Conservation (phyloP, 768 basidiomycete genomes). For the Saitozyma podzolica region DNA sequence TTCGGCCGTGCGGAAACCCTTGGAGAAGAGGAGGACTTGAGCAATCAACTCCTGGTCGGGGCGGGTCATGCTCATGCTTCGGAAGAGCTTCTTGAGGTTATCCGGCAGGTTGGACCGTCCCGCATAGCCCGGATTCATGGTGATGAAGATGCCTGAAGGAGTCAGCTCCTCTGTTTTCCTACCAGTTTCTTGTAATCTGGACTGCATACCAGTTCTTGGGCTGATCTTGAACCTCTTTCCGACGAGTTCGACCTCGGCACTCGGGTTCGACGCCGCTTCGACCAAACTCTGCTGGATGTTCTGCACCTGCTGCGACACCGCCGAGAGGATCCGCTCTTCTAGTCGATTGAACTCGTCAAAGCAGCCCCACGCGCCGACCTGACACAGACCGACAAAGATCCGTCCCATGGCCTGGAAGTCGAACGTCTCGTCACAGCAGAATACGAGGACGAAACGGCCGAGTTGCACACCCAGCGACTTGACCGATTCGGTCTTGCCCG, state of each 20-base stretch:
- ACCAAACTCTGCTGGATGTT: slow-evolving; percentile 94
- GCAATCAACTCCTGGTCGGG: slow-evolving; percentile 98
- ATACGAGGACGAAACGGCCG: slow-evolving; percentile 98
- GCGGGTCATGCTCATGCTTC: slow-evolving; percentile 98
- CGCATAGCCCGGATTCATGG: slow-evolving; percentile 97
- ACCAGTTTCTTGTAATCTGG: slow-evolving; percentile 37
- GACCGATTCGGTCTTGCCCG: slow-evolving; percentile 99
- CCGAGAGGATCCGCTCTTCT: slow-evolving; percentile 94
- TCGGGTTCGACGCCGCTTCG: slow-evolving; percentile 76
- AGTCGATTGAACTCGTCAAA: slow-evolving; percentile 70
- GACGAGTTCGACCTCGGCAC: slow-evolving; percentile 89
- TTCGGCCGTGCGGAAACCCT: slow-evolving; percentile 98
- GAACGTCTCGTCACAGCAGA: slow-evolving; percentile 99
- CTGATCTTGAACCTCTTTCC: slow-evolving; percentile 92
- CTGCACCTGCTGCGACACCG: slow-evolving; percentile 98
- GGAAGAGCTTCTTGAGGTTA: slow-evolving; percentile 70
- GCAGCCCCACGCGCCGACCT: slow-evolving; percentile 96
- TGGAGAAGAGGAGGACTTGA: slow-evolving; percentile 98
- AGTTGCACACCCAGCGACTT: slow-evolving; percentile 97
- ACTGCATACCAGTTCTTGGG: slow-evolving; percentile 74
- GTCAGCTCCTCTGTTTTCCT: background rate
- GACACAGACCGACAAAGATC: slow-evolving; percentile 96
- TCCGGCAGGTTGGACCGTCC: slow-evolving; percentile 73
- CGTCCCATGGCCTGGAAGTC: slow-evolving; percentile 99
- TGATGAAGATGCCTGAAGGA: slow-evolving; percentile 82